Base-by-base conservation (phyloP, 495 filamentous ascomycete species). In the Xylaria cubensis region DNA sequence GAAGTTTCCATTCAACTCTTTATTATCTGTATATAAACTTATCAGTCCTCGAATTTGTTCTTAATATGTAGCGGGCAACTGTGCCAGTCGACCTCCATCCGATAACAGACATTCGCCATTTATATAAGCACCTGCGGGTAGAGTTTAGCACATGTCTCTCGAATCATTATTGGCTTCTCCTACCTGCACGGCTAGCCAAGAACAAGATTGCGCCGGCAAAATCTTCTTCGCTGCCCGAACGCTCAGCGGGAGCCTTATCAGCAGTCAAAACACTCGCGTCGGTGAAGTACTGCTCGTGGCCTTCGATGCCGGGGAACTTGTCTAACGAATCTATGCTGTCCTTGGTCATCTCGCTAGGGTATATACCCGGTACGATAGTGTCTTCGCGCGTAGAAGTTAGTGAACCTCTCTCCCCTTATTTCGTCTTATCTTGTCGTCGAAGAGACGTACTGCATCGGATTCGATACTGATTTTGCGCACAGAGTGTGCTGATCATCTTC, bases 11-110 rank as follows among this genome's bases (percentile, higher is more conserved):
- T 36, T 3, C 34, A 36, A 36, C 34, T 36, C 1, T 36, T 36
- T 8, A 36, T 36, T 36, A 36, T 36, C 4, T 5, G 34, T 36
- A 36, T 36, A 8, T 8, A 36, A 5, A 8, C 34, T 44, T 15
- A 12, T 44, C 44, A 0, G 44, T 15, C 4, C 44, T 46, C 13
- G 13, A 17, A 19, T 17, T n/a, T n/a, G 46, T 48, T 17, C 17
- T 48, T 48, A 50, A 19, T 50, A 50, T 19, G 48, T 50, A 21
- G 48, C 48, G n/a, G 48, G 48, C 48, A 50, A 10, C 8, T 50
- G 48, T 50, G 48, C 48, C 48, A 50, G n/a, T 50, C 48, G 48
- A 50, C 48, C 48, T 50, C 48, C 48, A 9, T 50, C 48, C 48
- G 48, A 50, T 1, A 50, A 19, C 7, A 50, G 48, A 50, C 48